A percentile compares a stretch with the other conserved stretches of the same genome.
phyloP scores from a whole-genome alignment of 768 basidiomycete species.

The Lactarius vividus region DNA sequence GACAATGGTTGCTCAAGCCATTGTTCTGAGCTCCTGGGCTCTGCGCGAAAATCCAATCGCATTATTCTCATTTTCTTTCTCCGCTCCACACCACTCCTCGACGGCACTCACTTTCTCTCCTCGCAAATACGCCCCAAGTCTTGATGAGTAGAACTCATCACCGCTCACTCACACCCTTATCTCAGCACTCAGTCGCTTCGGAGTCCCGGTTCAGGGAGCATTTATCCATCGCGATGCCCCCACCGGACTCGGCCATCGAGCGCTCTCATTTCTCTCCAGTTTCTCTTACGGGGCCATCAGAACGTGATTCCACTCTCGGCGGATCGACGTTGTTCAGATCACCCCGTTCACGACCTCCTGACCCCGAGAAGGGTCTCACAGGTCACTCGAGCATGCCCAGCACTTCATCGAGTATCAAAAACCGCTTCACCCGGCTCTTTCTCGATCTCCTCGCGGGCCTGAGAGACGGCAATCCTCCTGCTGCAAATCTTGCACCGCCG shows the following conservation, averaged over 20 bases:
- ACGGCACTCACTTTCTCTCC: background rate
- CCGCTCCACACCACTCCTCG: background rate
- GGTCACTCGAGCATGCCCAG: slow-evolving; percentile 25
- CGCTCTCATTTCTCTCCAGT: slow-evolving; percentile 46
- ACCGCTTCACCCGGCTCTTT: slow-evolving; percentile 39
- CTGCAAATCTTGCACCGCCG: slow-evolving; percentile 32
- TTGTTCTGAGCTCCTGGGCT: background rate
- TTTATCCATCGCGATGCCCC: slow-evolving; percentile 23
- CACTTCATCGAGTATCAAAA: slow-evolving; percentile 29
- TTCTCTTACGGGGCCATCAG: slow-evolving; percentile 37
- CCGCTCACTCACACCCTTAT: slow-evolving; percentile 4
- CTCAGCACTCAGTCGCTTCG: background rate
- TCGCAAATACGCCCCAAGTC: background rate
- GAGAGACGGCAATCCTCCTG: slow-evolving; percentile 19
- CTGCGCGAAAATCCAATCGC: background rate
- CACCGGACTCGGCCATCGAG: slow-evolving; percentile 31
- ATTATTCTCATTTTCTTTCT: background rate
- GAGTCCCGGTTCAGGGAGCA: slow-evolving; percentile 23
- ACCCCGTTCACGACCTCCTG: slow-evolving; percentile 27
- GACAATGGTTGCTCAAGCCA: background rate
- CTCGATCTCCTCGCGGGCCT: slow-evolving; percentile 37
- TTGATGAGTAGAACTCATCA: slow-evolving; percentile 19
- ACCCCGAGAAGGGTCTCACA: slow-evolving; percentile 26
- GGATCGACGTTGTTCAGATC: slow-evolving; percentile 31
- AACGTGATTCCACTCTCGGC: slow-evolving; percentile 14